Conservation (phyloP, 2,329 filamentous ascomycete species). For the Colletotrichum siamense region DNA sequence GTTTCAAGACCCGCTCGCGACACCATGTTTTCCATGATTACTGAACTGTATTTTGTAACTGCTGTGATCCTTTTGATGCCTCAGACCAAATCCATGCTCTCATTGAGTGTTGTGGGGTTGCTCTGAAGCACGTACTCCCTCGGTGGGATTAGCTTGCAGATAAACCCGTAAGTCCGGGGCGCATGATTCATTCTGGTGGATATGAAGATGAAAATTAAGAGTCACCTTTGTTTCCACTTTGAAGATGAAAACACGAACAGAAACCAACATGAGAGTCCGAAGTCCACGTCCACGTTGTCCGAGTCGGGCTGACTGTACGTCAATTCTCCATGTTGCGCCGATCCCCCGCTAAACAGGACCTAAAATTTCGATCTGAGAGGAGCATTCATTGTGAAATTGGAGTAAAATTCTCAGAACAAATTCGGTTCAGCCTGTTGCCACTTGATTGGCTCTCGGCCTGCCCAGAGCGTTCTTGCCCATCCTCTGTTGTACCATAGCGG, state of each 20-base stretch:
- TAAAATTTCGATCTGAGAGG: neutral
- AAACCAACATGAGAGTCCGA: neutral
- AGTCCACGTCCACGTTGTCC: neutral
- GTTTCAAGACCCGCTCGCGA: neutral
- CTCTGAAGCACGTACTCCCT: neutral
- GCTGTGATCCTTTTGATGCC: neutral
- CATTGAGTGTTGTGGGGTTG: neutral
- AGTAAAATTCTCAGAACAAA: neutral
- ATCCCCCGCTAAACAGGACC: neutral
- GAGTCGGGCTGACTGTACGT: neutral
- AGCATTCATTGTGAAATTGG: fast-evolving
- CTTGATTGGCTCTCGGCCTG: neutral
- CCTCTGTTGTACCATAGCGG: neutral
- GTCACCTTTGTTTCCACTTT: neutral
- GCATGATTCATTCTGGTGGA: neutral
- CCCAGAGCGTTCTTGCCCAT: neutral
- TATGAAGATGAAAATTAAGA: neutral
- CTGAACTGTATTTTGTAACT: neutral
- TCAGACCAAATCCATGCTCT: neutral
- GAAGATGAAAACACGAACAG: neutral
- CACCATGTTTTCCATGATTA: neutral
- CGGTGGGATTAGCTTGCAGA: neutral
- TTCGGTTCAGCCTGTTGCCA: neutral
- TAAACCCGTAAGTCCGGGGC: neutral
- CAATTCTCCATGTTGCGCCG: neutral